Conservation (phyloP, 768 basidiomycete species). For the Tulasnella sp. region DNA sequence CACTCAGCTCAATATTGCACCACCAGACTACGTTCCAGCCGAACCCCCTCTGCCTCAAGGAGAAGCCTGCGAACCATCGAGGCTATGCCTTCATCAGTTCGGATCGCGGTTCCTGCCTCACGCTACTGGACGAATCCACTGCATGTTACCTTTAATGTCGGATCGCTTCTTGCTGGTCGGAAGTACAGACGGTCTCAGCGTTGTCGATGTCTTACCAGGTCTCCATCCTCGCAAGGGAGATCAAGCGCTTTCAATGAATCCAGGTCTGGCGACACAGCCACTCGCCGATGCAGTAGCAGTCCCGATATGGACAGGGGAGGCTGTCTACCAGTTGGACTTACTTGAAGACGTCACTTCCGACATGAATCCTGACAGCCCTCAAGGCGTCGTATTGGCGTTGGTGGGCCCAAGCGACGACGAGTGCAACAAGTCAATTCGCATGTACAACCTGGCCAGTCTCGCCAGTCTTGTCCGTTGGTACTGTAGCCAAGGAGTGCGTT, state of each 20-base stretch:
- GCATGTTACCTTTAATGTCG: constrained; percentile 59
- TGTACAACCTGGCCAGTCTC: constrained; percentile 76
- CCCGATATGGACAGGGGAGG: constrained; percentile 69
- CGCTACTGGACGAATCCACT: constrained; percentile 62
- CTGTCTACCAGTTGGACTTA: constrained; percentile 67
- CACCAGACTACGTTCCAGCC: constrained; percentile 26
- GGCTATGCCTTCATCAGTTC: constrained; percentile 64
- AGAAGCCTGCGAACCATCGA: constrained; percentile 40
- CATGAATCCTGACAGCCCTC: constrained; percentile 42
- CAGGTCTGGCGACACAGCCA: constrained; percentile 38
- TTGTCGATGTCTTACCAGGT: constrained; percentile 73
- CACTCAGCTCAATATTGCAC: constrained; percentile 17
- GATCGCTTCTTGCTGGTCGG: constrained; percentile 67
- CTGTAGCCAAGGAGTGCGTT: constrained; percentile 54
- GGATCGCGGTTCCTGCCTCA: constrained; percentile 83
- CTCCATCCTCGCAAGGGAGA: constrained; percentile 39
- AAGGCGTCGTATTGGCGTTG: constrained; percentile 70
- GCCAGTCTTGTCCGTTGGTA: constrained; percentile 70
- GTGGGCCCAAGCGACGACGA: constrained; percentile 54
- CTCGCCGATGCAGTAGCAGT: constrained; percentile 64
- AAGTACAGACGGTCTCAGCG: constrained; percentile 70
- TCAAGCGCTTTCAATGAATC: constrained; percentile 33
- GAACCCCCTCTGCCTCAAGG: constrained; percentile 34
- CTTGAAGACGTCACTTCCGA: constrained; percentile 57
- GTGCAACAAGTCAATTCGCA: constrained; percentile 58